phyloP scores from a whole-genome alignment of 2,329 filamentous ascomycete species.

The Penicillium brasilianum region DNA sequence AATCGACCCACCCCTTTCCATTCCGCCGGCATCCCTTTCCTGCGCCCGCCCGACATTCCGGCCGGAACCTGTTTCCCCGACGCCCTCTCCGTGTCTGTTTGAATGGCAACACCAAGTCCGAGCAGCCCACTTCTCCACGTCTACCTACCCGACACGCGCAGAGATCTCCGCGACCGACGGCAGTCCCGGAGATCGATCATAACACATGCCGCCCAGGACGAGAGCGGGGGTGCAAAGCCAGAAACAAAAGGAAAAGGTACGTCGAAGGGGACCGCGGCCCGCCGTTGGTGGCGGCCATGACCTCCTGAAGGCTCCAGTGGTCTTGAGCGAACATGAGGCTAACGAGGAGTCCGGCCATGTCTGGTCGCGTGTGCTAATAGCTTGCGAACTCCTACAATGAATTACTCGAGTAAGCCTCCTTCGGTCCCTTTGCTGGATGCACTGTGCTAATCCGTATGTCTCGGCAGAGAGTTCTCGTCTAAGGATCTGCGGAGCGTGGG shows the following conservation, averaged over 20 bases:
- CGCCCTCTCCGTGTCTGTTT: conserved; percentile 15
- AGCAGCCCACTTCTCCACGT: conserved; percentile 19
- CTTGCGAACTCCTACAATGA: conserved; percentile 97
- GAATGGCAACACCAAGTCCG: conserved; percentile 31
- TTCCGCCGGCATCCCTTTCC: conserved; percentile 2
- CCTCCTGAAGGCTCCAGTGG: conserved; percentile 5
- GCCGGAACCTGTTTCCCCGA: conserved; percentile 8
- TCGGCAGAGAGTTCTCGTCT: conserved; percentile 85
- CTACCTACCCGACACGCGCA: conserved; percentile 25
- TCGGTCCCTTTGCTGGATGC: background rate
- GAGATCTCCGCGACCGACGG: conserved; percentile 31
- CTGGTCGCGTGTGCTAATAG: conserved; percentile 54
- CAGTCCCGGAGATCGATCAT: conserved; percentile 36
- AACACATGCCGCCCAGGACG: conserved; percentile 52
- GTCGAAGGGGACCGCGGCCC: conserved; percentile 22
- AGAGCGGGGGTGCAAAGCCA: conserved; percentile 62
- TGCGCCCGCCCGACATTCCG: conserved; percentile 11
- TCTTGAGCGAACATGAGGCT: conserved; percentile 17
- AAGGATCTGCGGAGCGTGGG: conserved; percentile 90
- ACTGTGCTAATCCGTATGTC: conserved; percentile 21
- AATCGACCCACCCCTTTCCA: conserved; percentile 12
- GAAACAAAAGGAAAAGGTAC: conserved; percentile 64
- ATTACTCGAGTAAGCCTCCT: conserved; percentile 77
- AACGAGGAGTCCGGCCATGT: conserved; percentile 14
- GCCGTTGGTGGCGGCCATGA: conserved; percentile 1